A percentile compares a stretch with the other conserved stretches of the same genome.
Evolutionary conservation across 805 yeast species (phyloP).

Genomic region (Ogataea pilisensis): DNA sequence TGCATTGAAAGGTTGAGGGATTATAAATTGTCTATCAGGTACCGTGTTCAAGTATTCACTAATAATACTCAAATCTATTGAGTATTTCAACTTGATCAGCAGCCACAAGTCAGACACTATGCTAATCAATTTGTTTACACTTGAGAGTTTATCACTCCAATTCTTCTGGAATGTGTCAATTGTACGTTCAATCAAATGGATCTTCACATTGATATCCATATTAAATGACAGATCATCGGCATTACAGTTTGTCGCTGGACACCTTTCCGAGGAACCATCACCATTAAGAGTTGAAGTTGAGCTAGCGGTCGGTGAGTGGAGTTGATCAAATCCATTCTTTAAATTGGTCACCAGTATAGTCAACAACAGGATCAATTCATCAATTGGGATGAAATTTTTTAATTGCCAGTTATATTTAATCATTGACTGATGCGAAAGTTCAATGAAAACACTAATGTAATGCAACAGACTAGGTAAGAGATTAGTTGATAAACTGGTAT

Average conservation of each 20-base stretch:
- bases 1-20: conserved; percentile 7
- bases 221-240: conserved; percentile 4
- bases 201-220: conserved; percentile 31
- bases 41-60: neutral
- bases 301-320: neutral
- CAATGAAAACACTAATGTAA: conserved; percentile 50
- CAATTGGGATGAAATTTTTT: conserved; percentile 56
- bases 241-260: too few species aligned
- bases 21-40: conserved; percentile 1
- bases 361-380: conserved; percentile 49
- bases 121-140: conserved; percentile 20
- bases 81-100: conserved; percentile 18
- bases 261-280: too few species aligned
- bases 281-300: too few species aligned
- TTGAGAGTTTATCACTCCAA: conserved; percentile 24
- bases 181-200: conserved; percentile 20
- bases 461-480: conserved; percentile 54
- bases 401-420: conserved; percentile 54
- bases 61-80: conserved; percentile 7
- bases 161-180: conserved; percentile 16
- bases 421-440: conserved; percentile 38
- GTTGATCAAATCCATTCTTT: conserved; percentile 30
- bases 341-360: conserved; percentile 52
- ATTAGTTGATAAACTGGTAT: conserved; percentile 48
- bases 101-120: conserved; percentile 22